Base-by-base conservation (phyloP, 202 grass and related monocot genomes). In the Elaeis oleifera region DNA sequence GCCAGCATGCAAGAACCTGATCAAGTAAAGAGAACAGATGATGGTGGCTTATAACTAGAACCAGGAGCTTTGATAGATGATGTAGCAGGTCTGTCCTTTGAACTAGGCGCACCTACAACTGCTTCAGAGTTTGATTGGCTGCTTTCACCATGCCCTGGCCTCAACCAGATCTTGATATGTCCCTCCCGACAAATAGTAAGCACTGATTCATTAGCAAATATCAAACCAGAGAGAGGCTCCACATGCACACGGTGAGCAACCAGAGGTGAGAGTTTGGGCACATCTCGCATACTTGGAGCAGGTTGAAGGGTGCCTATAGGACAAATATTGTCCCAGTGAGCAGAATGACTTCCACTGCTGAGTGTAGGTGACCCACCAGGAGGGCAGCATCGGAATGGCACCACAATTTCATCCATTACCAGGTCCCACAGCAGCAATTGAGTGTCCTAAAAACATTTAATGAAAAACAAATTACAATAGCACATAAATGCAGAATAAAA, bases 401-500 rank as follows among this genome's bases (percentile, higher is more conserved):
- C 83, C 48, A 69, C 85, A 71, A 94, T 89, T 80, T 90, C 95
- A 32, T 90, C 95, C 80, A 83, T 69, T 21, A 78, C 80, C 60
- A 99, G 71, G 66, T 94, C 95, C 95, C 88, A 99, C 51, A 99
- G 79, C 67, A 99, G 83, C 59, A 99, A 59, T 71, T 87, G 88
- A 8, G 88, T 84, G 29, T 99, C 95, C 95, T 99, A 59, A 44
- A 44, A 44, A 13, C 1, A 44, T 8, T 6, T 9, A 39, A 39
- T 39, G 52, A 14, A 22, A 69, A 49, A 63, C 63, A 59, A 80
- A 25, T 75, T 28, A 18, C 5, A 44, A 60, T 31, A 69, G 56
- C 16, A 16, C 53, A 60, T 32, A 15, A 64, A 44, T 44, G 36
- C 36, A 44, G 36, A 44, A 13, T 44, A 44, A 44, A 44, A 44